A percentile compares a stretch with the other conserved stretches of the same genome.
These are phyloP conservation scores for Aureobasidium sp. DNA, from an alignment of 2,329 filamentous ascomycete genomes.

Conservation along the genomic window DNA sequence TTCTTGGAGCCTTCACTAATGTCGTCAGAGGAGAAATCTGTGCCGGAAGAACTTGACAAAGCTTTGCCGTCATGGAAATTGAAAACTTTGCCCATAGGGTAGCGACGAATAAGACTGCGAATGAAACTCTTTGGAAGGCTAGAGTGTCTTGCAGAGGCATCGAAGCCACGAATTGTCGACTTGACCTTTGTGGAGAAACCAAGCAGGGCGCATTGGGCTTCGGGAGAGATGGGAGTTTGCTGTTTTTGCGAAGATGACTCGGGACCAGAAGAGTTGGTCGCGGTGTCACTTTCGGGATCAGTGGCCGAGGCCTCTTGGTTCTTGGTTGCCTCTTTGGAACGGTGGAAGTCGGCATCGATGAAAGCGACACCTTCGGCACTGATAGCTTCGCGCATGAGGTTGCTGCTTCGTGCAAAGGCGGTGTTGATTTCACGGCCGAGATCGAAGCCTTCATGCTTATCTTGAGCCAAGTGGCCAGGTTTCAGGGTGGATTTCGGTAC, in stretches of 20 bases:
- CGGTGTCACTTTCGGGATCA: neutral
- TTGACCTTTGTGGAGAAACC: conserved; percentile 14
- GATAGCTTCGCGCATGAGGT: conserved; percentile 39
- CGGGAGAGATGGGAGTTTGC: neutral
- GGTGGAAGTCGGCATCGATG: conserved; percentile 22
- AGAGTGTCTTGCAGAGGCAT: conserved; percentile 5
- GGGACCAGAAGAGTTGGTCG: neutral
- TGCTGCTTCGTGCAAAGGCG: conserved; percentile 39
- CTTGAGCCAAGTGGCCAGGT: conserved; percentile 17
- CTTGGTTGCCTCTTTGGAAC: conserved; percentile 1
- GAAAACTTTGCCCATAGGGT: conserved; percentile 21
- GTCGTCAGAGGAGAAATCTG: neutral
- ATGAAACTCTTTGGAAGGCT: conserved; percentile 13
- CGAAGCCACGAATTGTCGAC: conserved; percentile 14
- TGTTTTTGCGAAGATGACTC: neutral
- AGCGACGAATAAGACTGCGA: conserved; percentile 17
- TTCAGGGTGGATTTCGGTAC: neutral
- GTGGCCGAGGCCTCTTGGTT: neutral
- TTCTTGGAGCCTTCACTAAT: neutral
- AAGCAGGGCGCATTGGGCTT: conserved; percentile 10
- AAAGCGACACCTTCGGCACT: conserved; percentile 38
- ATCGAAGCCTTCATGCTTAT: conserved; percentile 16
- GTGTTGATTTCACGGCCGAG: conserved; percentile 7
- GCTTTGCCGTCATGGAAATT: conserved; percentile 19
- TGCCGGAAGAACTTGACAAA: conserved; percentile 17